Conservation (phyloP, 2,329 filamentous ascomycete species). For the Penicillium crustosum region DNA sequence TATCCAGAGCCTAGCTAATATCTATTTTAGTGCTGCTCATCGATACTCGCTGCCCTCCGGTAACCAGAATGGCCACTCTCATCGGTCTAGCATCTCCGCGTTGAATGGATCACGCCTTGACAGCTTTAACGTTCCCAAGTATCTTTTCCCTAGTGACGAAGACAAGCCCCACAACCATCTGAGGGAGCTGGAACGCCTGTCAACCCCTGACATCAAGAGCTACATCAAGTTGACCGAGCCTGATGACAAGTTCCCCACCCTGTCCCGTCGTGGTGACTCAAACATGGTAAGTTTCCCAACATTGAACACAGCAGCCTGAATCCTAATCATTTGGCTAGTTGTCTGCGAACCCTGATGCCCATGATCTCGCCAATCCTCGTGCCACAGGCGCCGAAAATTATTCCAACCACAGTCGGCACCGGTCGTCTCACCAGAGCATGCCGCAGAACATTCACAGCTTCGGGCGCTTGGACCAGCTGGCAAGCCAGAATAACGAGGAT, state of each 20-base stretch:
- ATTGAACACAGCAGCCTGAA: slow-evolving; percentile 2
- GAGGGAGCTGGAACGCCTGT: slow-evolving; percentile 51
- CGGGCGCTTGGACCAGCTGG: slow-evolving; percentile 41
- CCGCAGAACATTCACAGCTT: slow-evolving; percentile 54
- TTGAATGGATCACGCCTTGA: slow-evolving; percentile 59
- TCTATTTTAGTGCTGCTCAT: slow-evolving; percentile 57
- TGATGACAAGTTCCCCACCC: slow-evolving; percentile 83
- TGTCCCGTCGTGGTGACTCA: slow-evolving; percentile 50
- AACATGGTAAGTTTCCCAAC: slow-evolving; percentile 52
- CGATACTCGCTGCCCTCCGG: slow-evolving; percentile 91
- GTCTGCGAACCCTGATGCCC: slow-evolving; percentile 75
- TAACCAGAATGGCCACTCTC: slow-evolving; percentile 31
- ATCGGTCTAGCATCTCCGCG: slow-evolving; percentile 31
- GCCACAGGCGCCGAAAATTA: slow-evolving; percentile 66
- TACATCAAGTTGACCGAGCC: slow-evolving; percentile 70
- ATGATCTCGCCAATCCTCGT: slow-evolving; percentile 73
- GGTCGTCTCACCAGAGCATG: slow-evolving; percentile 61
- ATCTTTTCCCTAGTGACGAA: slow-evolving; percentile 83
- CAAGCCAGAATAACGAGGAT: slow-evolving; percentile 33
- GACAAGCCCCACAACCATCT: slow-evolving; percentile 47
- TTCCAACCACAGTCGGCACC: slow-evolving; percentile 66
- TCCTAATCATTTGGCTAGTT: slow-evolving; percentile 58
- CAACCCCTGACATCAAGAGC: slow-evolving; percentile 66
- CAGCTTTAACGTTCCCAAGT: slow-evolving; percentile 79
- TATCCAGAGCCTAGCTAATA: slow-evolving; percentile 6